Conservation (phyloP, 306 rosid species). For the Crotalaria pallida region DNA sequence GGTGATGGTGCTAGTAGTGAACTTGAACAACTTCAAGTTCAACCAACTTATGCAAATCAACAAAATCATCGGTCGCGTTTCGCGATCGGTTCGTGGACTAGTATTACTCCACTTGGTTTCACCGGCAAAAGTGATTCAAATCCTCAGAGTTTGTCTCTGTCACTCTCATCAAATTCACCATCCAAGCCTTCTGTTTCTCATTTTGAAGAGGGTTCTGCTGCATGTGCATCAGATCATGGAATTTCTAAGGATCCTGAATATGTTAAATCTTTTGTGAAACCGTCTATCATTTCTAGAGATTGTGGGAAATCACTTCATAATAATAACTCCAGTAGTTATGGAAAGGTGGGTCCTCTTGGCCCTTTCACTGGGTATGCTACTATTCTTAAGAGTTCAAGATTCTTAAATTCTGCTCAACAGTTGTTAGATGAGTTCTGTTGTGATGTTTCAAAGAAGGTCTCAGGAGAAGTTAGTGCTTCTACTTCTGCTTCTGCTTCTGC, state of each 20-base stretch:
- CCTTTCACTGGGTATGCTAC: slow-evolving; percentile 95
- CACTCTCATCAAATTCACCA: slow-evolving; percentile 70
- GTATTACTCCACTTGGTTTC: too few species aligned
- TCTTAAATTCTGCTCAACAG: slow-evolving; percentile 66
- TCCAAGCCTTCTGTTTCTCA: slow-evolving; percentile 34
- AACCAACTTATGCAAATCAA: slow-evolving; percentile 41
- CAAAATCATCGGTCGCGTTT: slow-evolving; percentile 24
- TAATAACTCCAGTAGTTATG: slow-evolving; percentile 22
- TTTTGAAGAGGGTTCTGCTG: slow-evolving; percentile 23
- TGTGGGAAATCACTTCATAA: slow-evolving; percentile 43
- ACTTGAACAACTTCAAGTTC: slow-evolving; percentile 33
- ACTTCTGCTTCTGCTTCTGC: slow-evolving; percentile 33
- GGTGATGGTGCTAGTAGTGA: slow-evolving; percentile 36
- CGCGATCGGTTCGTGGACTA: slow-evolving; percentile 36
- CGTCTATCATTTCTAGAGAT: slow-evolving; percentile 41
- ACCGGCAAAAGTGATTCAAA: slow-evolving; percentile 41
- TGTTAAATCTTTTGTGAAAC: slow-evolving; percentile 25
- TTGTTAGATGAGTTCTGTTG: slow-evolving; percentile 61
- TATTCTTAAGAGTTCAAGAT: slow-evolving; percentile 74
- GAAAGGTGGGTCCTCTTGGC: slow-evolving; percentile 84
- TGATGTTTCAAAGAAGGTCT: slow-evolving; percentile 36
- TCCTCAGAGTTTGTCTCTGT: slow-evolving; percentile 69
- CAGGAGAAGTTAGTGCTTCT: slow-evolving; percentile 31
- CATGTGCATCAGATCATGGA: slow-evolving; percentile 21
- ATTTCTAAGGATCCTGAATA: slow-evolving; percentile 13